phyloP scores from a whole-genome alignment of 306 rosid genomes.

The Chamaecrista fasciculata region DNA sequence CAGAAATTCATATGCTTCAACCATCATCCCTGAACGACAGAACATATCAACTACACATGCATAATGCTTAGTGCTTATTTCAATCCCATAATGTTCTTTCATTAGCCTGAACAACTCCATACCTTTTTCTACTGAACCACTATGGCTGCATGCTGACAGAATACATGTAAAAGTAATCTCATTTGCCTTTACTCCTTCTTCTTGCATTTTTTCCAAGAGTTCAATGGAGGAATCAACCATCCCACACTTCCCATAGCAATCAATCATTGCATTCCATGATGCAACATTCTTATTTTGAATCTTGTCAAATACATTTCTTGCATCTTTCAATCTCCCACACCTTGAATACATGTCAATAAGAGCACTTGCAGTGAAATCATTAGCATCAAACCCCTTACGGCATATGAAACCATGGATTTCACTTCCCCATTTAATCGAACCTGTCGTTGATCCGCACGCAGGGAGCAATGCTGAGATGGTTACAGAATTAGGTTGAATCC shows the following conservation, averaged over 20 bases:
- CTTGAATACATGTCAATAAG: slow-evolving; percentile 68
- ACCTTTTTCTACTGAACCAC: slow-evolving; percentile 55
- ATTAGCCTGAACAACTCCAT: slow-evolving; percentile 49
- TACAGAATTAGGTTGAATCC: slow-evolving; percentile 49
- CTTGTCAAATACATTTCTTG: slow-evolving; percentile 45
- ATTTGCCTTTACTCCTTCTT: slow-evolving; percentile 47
- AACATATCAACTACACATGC: slow-evolving; percentile 63
- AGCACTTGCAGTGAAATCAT: slow-evolving; percentile 55
- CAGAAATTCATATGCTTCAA: slow-evolving; percentile 58
- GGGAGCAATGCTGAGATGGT: slow-evolving; percentile 60
- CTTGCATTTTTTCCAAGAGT: slow-evolving; percentile 45
- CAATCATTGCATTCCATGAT: slow-evolving; percentile 68
- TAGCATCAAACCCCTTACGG: slow-evolving; percentile 47
- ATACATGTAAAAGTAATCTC: slow-evolving; percentile 58
- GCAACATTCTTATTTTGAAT: slow-evolving; percentile 42
- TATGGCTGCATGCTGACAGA: slow-evolving; percentile 73
- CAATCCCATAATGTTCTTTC: slow-evolving; percentile 46
- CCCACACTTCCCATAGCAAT: slow-evolving; percentile 70
- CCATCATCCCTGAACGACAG: slow-evolving; percentile 63
- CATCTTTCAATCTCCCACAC: slow-evolving; percentile 48
- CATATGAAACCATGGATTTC: slow-evolving; percentile 58
- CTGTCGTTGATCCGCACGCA: slow-evolving; percentile 48
- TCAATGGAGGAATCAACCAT: slow-evolving; percentile 49
- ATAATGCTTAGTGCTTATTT: slow-evolving; percentile 47
- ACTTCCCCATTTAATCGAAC: slow-evolving; percentile 46